phyloP scores from a whole-genome alignment of 2,329 filamentous ascomycete species.

The Colletotrichum eleusines region DNA sequence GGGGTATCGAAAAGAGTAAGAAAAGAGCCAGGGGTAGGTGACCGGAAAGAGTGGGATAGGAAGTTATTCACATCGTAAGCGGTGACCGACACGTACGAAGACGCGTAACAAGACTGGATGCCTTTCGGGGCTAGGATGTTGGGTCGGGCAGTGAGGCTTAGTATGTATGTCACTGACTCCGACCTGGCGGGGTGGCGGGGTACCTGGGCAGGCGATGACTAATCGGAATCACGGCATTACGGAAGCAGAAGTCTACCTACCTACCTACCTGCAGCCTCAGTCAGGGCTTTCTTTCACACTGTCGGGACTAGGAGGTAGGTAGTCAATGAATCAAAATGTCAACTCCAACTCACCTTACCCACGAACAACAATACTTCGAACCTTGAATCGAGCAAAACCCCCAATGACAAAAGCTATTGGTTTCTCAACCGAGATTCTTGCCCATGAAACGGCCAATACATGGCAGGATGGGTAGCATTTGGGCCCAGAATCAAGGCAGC shows the following conservation, averaged over 20 bases:
- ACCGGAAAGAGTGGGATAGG: background rate
- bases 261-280: too few relatives aligned
- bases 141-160: conserved; percentile 9
- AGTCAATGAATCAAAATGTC: conserved; percentile 2
- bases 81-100: conserved; percentile 31
- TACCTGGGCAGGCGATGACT: background rate
- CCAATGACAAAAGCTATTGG: conserved; percentile 17
- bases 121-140: conserved; percentile 17
- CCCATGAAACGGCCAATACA: conserved; percentile 1
- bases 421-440: background rate
- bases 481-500: conserved; percentile 25
- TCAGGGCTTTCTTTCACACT: background rate
- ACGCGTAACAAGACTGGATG: conserved; percentile 37
- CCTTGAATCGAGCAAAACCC: conserved; percentile 17
- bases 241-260: conserved; percentile 1
- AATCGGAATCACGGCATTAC: background rate
- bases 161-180: conserved; percentile 10
- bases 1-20: conserved; percentile 8
- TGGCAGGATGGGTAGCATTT: conserved; percentile 10
- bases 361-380: conserved; percentile 21
- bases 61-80: conserved; percentile 26
- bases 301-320: too few relatives aligned
- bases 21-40: background rate
- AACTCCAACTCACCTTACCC: conserved; percentile 32
- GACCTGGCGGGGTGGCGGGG: conserved; percentile 32